Evolutionary conservation across 768 basidiomycete species (phyloP).

Genomic region (Boletus pseudo-olivaceus): DNA sequence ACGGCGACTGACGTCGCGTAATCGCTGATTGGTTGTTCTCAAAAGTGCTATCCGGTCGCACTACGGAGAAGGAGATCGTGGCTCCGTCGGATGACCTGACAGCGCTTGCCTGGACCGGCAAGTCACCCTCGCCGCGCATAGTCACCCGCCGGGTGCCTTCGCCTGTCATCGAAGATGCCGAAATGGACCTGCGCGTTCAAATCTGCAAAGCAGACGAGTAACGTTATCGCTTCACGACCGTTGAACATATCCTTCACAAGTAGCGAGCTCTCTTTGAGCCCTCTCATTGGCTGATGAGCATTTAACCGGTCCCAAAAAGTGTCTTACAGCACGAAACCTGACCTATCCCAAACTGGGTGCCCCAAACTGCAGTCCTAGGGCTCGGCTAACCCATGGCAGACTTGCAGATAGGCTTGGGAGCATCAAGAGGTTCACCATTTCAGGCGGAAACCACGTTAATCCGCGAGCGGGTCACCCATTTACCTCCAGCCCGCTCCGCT

Average conservation of each 20-base stretch:
- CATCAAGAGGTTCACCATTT: background rate
- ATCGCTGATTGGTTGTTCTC: constrained; percentile 12
- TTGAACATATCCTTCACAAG: too few species aligned
- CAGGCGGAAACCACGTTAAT: background rate
- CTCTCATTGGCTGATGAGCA: too few species aligned
- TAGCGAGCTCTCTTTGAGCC: too few species aligned
- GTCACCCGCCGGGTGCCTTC: too few species aligned
- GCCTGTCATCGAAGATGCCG: background rate
- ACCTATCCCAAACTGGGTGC: too few species aligned
- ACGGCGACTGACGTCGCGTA: constrained; percentile 8
- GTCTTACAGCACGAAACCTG: too few species aligned
- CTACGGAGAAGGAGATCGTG: constrained; percentile 8
- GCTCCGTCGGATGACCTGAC: background rate
- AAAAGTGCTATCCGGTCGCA: background rate
- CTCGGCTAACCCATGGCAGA: too few species aligned
- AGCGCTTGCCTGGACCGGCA: constrained; percentile 3
- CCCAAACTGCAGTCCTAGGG: too few species aligned
- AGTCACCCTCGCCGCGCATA: background rate
- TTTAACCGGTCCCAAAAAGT: too few species aligned
- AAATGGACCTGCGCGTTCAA: background rate
- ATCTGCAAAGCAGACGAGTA: too few species aligned
- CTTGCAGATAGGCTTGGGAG: too few species aligned
- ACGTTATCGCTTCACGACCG: too few species aligned
- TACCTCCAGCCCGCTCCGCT: constrained; percentile 1
- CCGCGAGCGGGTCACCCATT: background rate